A percentile compares a stretch with the other conserved stretches of the same genome.
phyloP scores from a whole-genome alignment of 2,329 filamentous ascomycete species.

The Chaetothyriales sp. region DNA sequence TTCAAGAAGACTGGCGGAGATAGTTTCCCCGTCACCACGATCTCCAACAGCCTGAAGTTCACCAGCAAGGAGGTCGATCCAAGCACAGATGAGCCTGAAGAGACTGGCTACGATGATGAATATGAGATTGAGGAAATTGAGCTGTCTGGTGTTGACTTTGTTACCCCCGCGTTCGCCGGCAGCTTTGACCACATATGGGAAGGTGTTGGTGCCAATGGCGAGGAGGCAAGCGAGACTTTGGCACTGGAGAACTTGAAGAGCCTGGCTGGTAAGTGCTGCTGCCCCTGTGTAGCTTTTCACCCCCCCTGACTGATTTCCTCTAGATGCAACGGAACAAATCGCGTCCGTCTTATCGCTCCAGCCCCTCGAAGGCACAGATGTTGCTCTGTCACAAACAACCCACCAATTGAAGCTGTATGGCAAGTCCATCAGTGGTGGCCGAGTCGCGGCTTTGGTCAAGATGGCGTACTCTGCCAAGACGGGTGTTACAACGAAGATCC shows the following conservation, averaged over 20 bases:
- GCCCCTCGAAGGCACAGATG: conserved; percentile 83
- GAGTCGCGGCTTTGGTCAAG: conserved; percentile 70
- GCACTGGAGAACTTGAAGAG: conserved; percentile 79
- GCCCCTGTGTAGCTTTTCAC: conserved; percentile 1
- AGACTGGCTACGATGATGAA: conserved; percentile 87
- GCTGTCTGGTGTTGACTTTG: conserved; percentile 79
- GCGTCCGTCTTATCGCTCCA: conserved; percentile 76
- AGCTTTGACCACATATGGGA: conserved; percentile 96
- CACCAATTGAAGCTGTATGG: conserved; percentile 92
- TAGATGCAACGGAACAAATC: conserved; percentile 85
- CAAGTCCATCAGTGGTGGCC: conserved; percentile 82
- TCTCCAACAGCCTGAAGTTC: conserved; percentile 90
- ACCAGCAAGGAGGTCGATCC: conserved; percentile 97
- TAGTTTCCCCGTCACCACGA: conserved; percentile 59
- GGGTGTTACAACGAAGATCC: conserved; percentile 91
- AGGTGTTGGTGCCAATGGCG: conserved; percentile 72
- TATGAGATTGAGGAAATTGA: conserved; percentile 94
- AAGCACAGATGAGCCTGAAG: conserved; percentile 80
- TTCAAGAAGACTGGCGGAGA: conserved; percentile 74
- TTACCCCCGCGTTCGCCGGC: conserved; percentile 81
- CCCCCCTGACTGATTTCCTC: conserved; percentile 17
- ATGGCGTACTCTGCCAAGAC: conserved; percentile 91
- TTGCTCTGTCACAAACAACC: conserved; percentile 73
- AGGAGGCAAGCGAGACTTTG: conserved; percentile 81
- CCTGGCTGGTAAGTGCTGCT: conserved; percentile 59